A percentile compares a stretch with the other conserved stretches of the same genome.
These are phyloP conservation scores for Paecilomyces niveus DNA, from an alignment of 2,329 filamentous ascomycete genomes.

Conservation along the genomic window DNA sequence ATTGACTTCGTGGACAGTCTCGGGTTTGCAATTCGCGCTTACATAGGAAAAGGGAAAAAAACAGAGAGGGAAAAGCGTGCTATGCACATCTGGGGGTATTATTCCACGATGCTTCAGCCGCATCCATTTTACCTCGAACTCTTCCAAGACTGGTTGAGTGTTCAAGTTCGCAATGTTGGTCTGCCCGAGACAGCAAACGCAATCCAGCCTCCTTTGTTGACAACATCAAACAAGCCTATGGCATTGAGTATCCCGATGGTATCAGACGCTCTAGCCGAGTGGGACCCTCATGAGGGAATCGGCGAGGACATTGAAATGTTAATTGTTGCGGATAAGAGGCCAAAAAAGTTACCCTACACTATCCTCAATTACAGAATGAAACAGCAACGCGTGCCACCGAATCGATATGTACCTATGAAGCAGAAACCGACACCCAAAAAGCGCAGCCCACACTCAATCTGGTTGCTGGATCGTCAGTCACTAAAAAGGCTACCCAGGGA, in stretches of 20 bases:
- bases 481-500: neutral
- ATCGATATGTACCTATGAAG: neutral
- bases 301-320: neutral
- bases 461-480: neutral
- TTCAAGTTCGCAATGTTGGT: neutral
- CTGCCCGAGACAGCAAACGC: neutral
- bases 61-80: neutral
- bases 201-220: neutral
- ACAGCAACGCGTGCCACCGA: too few species aligned
- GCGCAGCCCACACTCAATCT: neutral
- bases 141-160: conserved; percentile 1
- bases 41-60: neutral
- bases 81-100: conserved; percentile 7
- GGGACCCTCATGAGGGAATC: neutral
- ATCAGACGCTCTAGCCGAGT: neutral
- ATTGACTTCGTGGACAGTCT: conserved; percentile 6
- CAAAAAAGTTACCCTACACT: neutral
- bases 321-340: neutral
- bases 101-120: neutral
- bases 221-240: neutral
- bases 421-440: neutral
- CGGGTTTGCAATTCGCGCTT: conserved; percentile 1
- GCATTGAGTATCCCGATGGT: neutral
- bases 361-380: neutral
- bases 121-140: neutral